Evolutionary conservation across 768 basidiomycete genomes (phyloP), one percentile per base, ranked within the genome.

Genomic region (Lentinula sp.): DNA sequence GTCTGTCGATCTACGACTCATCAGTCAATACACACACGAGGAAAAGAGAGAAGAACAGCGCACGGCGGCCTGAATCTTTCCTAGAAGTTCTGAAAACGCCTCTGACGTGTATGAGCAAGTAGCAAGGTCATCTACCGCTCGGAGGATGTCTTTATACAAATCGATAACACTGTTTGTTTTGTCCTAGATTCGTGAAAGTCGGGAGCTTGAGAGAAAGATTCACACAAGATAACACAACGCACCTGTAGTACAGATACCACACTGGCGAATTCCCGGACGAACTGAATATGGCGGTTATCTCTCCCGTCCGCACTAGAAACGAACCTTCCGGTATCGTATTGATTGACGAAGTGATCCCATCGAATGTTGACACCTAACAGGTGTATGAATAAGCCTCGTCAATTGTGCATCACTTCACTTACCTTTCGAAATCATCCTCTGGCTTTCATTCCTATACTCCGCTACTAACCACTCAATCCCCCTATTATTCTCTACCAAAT

Each of bases 261-360:
- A 62, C 90, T 92, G 1, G 96, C 95, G 69, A 98, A 97, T 70
- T 98, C 95, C 60, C 94, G 83, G 9, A 98, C 95, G 65, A 94
- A 98, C 62, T 93, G 88, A 28, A 96, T 87, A 69, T 98, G 96
- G 63, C 93, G 81, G 69, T 88, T 94, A 69, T 97, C 95, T 35
- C 80, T 80, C 12, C 85, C 88, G 66, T 94, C 92, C n/a, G 85
- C 42, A 51, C 81, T 79, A 0, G 88, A 78, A 6, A 90, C 81
- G 69, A 87, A 92, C 61, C 93, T 81, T 15, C 85, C 81, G 4
- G 88, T 84, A 65, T 96, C 95, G 70, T 93, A 98, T 58, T 95
- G 91, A 69, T 91, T 96, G 66, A 98, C 90, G 67, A 98, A 95
- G 74, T 93, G 84, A 71, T 98, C 97, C 97, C 97, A 99, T 28